Percentiles rank a stretch among this genome's conserved stretches.
Evolutionary conservation across 805 yeast species (phyloP).

Genomic region (Starmerella potacharoeniae): DNA sequence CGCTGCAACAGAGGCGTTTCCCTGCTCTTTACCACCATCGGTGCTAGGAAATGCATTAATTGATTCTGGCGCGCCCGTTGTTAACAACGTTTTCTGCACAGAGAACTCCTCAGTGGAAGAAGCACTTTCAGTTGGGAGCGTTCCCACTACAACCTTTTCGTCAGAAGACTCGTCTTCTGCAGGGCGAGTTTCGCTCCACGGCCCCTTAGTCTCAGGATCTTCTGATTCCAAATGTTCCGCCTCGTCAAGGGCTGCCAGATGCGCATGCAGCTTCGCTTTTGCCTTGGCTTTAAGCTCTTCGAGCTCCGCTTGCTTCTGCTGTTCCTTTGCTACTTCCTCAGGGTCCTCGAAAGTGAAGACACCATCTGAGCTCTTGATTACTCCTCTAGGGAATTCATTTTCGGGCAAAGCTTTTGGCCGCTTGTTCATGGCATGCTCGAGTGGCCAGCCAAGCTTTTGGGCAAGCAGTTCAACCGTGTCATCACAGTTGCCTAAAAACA

Average conservation of each 20-base stretch:
- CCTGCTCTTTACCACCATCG: no score
- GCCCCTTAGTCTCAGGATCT: no score
- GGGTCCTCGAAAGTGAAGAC: slow-evolving; percentile 20
- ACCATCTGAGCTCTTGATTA: slow-evolving; percentile 22
- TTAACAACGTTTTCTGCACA: no score
- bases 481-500: slow-evolving; percentile 70
- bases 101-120: no score
- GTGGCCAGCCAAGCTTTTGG: slow-evolving; percentile 47
- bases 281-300: background rate
- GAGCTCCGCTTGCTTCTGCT: background rate
- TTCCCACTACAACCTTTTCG: no score
- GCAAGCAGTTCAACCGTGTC: slow-evolving; percentile 60
- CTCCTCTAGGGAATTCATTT: slow-evolving; percentile 22
- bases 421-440: slow-evolving; percentile 44
- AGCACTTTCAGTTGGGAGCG: no score
- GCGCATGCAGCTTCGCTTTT: background rate
- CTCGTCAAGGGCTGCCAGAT: background rate
- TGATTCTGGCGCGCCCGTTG: no score
- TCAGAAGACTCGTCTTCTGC: no score
- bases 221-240: no score
- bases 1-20: no score
- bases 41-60: no score
- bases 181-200: no score
- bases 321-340: slow-evolving; percentile 2
- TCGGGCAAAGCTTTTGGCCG: slow-evolving; percentile 21